Evolutionary conservation across 768 basidiomycete species (phyloP), one percentile per base, ranked within the genome.

Genomic region (Leucocoprinus sp.): DNA sequence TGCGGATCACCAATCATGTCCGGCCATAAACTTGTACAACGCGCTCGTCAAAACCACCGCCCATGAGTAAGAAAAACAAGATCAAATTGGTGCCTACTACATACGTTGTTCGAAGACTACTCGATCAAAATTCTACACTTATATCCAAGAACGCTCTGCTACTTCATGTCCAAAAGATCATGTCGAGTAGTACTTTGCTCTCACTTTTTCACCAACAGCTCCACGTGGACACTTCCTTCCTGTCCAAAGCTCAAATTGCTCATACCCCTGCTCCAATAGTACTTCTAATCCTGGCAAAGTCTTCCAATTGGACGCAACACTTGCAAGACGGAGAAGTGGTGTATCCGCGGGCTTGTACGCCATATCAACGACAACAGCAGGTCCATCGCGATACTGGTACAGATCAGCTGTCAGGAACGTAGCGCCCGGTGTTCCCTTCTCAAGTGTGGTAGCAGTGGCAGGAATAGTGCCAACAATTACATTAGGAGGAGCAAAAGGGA

Each of bases 381-480:
- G 67, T 0, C 75, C 70, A 34, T 64, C 60, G 7, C 59, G 62
- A 50, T 75, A 72, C 1, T 64, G 60, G 52, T 91, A 84, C 17
- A 96, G 57, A 9, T 69, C 64, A 6, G 53, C 45, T 2, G 85
- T 73, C 9, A 93, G 68, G 28, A 67, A 61, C 14, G 89, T 62
- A 8, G 67, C 63, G 15, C 60, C 60, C 11, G 56, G 48, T 6
- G 52, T 33, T 29, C 44, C 49, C 4, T 57, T 51, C 12, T 43
- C 57, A 43, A 41, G 66, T 60, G 68, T 64, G 8, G 76, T 76
- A 34, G 75, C 84, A 19, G 69, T 71, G 2, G 81, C 83, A 1
- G 96, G 95, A 7, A 98, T 84, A 1, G 95, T 96, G 0, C 88
- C 87, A 31, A 98, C 69, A 58, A 99, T 82, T 37, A 95, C 78